Conservation (phyloP, 2,329 filamentous ascomycete species). For the Ophiostoma angusticollis region DNA sequence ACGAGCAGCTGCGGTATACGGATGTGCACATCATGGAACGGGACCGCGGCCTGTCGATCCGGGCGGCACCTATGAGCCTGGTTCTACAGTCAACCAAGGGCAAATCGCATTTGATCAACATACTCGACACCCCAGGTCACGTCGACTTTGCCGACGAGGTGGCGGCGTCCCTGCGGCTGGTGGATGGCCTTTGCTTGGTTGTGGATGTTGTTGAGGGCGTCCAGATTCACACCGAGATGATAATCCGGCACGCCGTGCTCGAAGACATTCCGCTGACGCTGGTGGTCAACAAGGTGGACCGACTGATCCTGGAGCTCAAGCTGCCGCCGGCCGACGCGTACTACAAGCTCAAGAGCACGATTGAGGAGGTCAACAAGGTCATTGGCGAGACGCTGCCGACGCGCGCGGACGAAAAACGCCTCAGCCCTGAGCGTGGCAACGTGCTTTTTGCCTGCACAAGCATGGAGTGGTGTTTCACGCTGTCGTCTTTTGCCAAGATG, state of each 20-base stretch:
- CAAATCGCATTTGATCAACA: constrained; percentile 90
- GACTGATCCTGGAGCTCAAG: constrained; percentile 85
- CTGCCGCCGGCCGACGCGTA: constrained; percentile 91
- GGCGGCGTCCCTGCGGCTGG: constrained; percentile 71
- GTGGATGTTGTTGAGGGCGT: constrained; percentile 98
- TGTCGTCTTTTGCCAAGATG: constrained; percentile 91
- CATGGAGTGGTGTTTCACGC: constrained; percentile 94
- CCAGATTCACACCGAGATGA: constrained; percentile 93
- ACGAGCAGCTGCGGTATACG: constrained; percentile 89
- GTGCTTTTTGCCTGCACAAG: constrained; percentile 90
- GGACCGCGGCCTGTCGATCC: constrained; percentile 81
- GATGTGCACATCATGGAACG: constrained; percentile 83
- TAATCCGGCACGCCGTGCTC: constrained; percentile 88
- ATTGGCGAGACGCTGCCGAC: constrained; percentile 82
- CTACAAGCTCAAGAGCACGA: constrained; percentile 97
- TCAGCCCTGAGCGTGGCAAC: constrained; percentile 95
- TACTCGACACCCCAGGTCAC: constrained; percentile 91
- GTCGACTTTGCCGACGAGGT: constrained; percentile 99
- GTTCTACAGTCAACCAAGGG: constrained; percentile 78
- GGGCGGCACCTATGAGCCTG: constrained; percentile 87
- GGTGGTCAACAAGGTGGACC: constrained; percentile 95
- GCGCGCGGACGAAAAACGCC: constrained; percentile 60
- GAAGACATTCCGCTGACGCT: constrained; percentile 81
- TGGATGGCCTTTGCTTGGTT: constrained; percentile 83
- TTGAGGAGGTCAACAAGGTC: constrained; percentile 93